phyloP scores from a whole-genome alignment of 345 rosid species.

The Eucalyptus urophylla region DNA sequence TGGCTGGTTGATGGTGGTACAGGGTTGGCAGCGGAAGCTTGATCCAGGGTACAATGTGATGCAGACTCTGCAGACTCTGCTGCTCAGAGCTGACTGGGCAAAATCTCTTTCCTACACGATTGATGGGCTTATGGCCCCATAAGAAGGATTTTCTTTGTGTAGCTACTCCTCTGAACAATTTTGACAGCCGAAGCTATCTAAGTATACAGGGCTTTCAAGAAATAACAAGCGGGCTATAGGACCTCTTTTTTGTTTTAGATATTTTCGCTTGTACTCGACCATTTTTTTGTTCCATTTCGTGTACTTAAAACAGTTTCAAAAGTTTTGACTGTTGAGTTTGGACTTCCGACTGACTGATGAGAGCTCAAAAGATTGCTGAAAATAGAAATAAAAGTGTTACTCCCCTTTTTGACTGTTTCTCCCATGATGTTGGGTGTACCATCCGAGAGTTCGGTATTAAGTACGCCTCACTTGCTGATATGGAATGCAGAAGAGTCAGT shows the following conservation, averaged over 20 bases:
- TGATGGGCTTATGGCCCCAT: constrained; percentile 97
- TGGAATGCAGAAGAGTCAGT: not conserved
- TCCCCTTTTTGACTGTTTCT: not conserved
- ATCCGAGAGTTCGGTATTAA: not conserved
- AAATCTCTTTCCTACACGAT: constrained; percentile 87
- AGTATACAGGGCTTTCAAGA: not conserved
- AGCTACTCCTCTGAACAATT: constrained; percentile 6
- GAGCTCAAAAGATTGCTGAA: not conserved
- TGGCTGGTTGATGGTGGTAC: not conserved
- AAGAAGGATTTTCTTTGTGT: constrained; percentile 3
- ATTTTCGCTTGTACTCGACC: not conserved
- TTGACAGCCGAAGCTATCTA: not conserved
- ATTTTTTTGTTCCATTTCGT: not conserved
- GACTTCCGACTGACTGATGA: not conserved
- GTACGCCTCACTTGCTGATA: not conserved
- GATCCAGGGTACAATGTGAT: constrained; percentile 87
- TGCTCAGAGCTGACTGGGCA: constrained; percentile 87
- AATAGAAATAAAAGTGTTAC: not conserved
- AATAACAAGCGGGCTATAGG: not conserved
- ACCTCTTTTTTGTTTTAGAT: not conserved
- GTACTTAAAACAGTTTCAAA: not conserved
- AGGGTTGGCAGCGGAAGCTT: constrained; percentile 99
- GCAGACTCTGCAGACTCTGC: constrained; percentile 65
- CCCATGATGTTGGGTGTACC: not conserved
- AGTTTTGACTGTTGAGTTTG: not conserved